These are phyloP conservation scores for Tricholoma bakamatsutake DNA, from an alignment of 768 basidiomycete species.

Conservation along the genomic window DNA sequence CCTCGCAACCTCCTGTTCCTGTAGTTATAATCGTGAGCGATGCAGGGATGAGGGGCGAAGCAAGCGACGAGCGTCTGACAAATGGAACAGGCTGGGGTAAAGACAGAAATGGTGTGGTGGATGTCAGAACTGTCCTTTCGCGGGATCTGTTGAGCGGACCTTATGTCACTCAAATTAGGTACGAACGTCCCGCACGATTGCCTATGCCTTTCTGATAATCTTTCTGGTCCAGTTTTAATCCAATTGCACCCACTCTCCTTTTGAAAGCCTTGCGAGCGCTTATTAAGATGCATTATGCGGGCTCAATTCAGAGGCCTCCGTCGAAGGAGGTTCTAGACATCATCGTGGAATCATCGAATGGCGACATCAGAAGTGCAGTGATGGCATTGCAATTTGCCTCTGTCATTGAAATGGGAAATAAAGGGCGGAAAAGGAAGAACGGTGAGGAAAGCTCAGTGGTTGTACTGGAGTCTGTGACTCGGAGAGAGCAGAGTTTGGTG, in stretches of 20 bases:
- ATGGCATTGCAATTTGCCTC: slow-evolving; percentile 91
- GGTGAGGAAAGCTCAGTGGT: slow-evolving; percentile 22
- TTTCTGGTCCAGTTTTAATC: slow-evolving; percentile 65
- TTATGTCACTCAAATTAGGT: slow-evolving; percentile 80
- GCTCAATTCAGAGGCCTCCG: slow-evolving; percentile 30
- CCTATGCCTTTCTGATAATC: background rate
- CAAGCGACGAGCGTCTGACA: slow-evolving; percentile 39
- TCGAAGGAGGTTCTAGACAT: slow-evolving; percentile 67
- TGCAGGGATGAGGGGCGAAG: slow-evolving; percentile 72
- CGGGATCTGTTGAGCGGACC: slow-evolving; percentile 62
- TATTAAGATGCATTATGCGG: slow-evolving; percentile 41
- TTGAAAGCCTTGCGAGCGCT: slow-evolving; percentile 68
- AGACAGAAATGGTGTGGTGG: slow-evolving; percentile 43
- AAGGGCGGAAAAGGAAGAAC: slow-evolving; percentile 29
- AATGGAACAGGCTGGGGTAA: slow-evolving; percentile 40
- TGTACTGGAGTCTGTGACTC: slow-evolving; percentile 68
- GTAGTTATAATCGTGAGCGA: slow-evolving; percentile 83
- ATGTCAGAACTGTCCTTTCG: slow-evolving; percentile 67
- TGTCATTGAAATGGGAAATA: slow-evolving; percentile 31
- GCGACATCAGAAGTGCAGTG: slow-evolving; percentile 90
- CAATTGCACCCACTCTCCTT: slow-evolving; percentile 84
- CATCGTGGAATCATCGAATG: slow-evolving; percentile 75
- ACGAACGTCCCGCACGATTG: slow-evolving; percentile 19
- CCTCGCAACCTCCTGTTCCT: slow-evolving; percentile 42
- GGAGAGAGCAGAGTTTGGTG: slow-evolving; percentile 79